Percentiles rank a stretch among this genome's conserved stretches.
These are phyloP conservation scores for Xylaria grammica DNA, from an alignment of 495 filamentous ascomycete species.

Conservation along the genomic window DNA sequence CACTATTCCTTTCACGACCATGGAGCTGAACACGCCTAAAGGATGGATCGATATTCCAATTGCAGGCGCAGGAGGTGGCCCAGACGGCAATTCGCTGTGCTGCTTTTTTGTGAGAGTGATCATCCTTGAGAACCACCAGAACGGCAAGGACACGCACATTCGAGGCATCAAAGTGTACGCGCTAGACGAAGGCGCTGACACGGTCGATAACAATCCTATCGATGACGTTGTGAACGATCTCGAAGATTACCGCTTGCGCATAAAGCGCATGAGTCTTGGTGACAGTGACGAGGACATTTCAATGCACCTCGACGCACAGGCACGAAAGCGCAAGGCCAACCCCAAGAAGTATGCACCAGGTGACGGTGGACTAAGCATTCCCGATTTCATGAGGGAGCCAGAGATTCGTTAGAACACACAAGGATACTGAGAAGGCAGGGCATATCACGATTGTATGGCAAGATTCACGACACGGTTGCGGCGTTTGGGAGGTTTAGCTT, in stretches of 20 bases:
- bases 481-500: conserved; percentile 14
- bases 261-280: conserved; percentile 30
- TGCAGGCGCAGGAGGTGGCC: conserved; percentile 66
- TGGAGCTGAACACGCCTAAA: conserved; percentile 77
- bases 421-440: not conserved
- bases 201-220: conserved; percentile 36
- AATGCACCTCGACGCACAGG: conserved; percentile 20
- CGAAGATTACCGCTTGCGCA: conserved; percentile 29
- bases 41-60: conserved; percentile 91
- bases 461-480: conserved; percentile 6
- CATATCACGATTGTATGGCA: not conserved
- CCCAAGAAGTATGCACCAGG: conserved; percentile 34
- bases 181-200: conserved; percentile 58
- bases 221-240: conserved; percentile 37
- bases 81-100: conserved; percentile 72
- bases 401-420: conserved; percentile 45
- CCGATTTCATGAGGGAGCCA: conserved; percentile 52
- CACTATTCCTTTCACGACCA: conserved; percentile 78
- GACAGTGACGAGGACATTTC: conserved; percentile 38
- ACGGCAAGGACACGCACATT: conserved; percentile 98
- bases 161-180: conserved; percentile 92
- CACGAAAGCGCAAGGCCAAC: conserved; percentile 29
- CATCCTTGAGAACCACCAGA: conserved; percentile 96
- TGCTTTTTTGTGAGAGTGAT: conserved; percentile 86
- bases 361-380: conserved; percentile 39